Conservation (phyloP, 495 filamentous ascomycete genomes). For the Ascodesmis nigricans region DNA sequence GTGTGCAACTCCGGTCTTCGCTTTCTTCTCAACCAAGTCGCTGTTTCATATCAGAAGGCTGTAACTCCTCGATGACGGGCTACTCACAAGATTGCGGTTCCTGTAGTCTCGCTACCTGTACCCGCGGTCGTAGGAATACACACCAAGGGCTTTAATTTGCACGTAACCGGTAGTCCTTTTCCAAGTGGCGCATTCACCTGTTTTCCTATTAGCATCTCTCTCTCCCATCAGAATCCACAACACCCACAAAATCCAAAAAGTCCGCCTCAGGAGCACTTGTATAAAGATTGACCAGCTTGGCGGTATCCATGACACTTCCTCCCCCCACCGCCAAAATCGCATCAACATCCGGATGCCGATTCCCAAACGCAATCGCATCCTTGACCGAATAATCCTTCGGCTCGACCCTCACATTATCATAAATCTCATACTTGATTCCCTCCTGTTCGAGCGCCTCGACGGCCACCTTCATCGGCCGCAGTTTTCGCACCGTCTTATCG, state of each 20-base stretch:
- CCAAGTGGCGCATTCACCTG: conserved; percentile 73
- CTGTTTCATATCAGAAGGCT: conserved; percentile 1
- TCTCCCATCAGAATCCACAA: too few relatives aligned
- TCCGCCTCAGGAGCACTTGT: conserved; percentile 66
- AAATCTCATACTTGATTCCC: conserved; percentile 61
- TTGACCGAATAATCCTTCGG: conserved; percentile 75
- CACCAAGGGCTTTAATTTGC: conserved; percentile 59
- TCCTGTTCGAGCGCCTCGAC: conserved; percentile 52
- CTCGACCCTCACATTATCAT: conserved; percentile 55
- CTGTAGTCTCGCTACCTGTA: conserved; percentile 87
- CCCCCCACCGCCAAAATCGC: conserved; percentile 82
- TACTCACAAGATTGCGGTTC: conserved; percentile 66
- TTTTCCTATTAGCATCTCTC: conserved; percentile 1
- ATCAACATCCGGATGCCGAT: conserved; percentile 37
- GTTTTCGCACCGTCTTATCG: conserved; percentile 50
- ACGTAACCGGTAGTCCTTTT: conserved; percentile 60
- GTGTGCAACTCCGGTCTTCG: conserved; percentile 91
- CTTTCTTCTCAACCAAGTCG: conserved; percentile 65
- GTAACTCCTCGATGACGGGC: not conserved
- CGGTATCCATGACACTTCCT: conserved; percentile 78
- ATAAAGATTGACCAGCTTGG: conserved; percentile 96
- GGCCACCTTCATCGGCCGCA: conserved; percentile 71
- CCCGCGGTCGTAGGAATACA: conserved; percentile 91
- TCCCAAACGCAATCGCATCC: conserved; percentile 67
- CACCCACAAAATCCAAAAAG: conserved; percentile 67